These are phyloP conservation scores for Xeromyces bisporus DNA, from an alignment of 495 filamentous ascomycete species.

Conservation along the genomic window DNA sequence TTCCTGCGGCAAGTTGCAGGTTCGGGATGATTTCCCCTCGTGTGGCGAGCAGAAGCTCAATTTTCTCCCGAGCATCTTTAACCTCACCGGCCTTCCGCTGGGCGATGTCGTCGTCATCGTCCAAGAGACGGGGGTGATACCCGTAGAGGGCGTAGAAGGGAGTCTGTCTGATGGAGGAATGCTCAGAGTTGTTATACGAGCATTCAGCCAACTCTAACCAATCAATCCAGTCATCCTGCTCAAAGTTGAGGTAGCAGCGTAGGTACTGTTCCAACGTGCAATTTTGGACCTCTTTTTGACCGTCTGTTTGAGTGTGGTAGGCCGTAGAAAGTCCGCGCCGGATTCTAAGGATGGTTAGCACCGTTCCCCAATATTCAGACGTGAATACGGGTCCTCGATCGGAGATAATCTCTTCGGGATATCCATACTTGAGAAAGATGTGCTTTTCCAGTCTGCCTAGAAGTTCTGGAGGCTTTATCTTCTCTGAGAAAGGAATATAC, in stretches of 20 bases:
- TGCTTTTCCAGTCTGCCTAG: too few relatives aligned
- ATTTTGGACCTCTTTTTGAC: slow-evolving; percentile 6
- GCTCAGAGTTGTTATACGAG: neutral
- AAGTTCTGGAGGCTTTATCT: neutral
- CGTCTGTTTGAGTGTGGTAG: slow-evolving; percentile 1
- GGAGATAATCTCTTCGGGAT: neutral
- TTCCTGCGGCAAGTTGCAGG: neutral
- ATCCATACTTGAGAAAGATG: neutral
- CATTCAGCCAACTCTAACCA: slow-evolving; percentile 6
- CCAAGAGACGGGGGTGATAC: neutral
- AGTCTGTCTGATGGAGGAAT: neutral
- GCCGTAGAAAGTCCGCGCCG: neutral
- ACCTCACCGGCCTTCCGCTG: neutral
- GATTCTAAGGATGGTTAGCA: neutral
- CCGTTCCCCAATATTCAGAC: neutral
- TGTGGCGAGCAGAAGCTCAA: neutral
- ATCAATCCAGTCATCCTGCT: slow-evolving; percentile 7
- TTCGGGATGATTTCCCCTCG: neutral
- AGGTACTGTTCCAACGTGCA: slow-evolving; percentile 9
- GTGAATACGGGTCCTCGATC: neutral
- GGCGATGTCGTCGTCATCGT: neutral
- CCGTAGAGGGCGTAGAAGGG: neutral
- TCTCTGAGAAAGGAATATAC: neutral
- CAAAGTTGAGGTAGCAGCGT: slow-evolving; percentile 6
- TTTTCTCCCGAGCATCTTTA: neutral